Conservation (phyloP, 306 rosid genomes). For the Quercus berberidifolia region DNA sequence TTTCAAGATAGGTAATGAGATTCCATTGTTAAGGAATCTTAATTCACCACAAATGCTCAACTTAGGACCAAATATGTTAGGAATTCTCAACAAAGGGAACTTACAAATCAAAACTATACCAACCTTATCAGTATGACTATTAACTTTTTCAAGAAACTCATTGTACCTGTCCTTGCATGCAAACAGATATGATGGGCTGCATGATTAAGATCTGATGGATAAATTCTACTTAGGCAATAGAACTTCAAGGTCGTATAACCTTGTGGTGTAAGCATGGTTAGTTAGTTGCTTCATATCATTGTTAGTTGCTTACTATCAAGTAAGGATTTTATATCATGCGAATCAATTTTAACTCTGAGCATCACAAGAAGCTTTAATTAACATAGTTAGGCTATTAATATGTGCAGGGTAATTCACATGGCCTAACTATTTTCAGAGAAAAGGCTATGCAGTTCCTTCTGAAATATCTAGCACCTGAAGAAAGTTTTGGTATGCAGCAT, state of each 20-base stretch:
- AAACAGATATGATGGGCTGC: background rate
- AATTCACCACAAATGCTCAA: background rate
- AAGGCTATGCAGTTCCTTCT: conserved; percentile 54
- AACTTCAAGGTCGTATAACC: background rate
- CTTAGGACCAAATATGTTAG: background rate
- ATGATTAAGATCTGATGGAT: background rate
- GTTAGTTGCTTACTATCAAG: background rate
- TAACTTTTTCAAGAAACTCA: background rate
- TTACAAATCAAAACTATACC: background rate
- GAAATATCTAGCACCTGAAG: conserved; percentile 49
- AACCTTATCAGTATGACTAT: background rate
- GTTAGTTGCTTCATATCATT: background rate
- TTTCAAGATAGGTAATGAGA: background rate
- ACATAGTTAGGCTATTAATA: background rate
- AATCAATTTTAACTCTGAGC: background rate
- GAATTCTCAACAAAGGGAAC: background rate
- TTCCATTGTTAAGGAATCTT: background rate
- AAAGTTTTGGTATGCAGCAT: conserved; percentile 41
- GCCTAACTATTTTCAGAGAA: conserved; percentile 41
- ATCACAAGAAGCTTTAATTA: conserved; percentile 9
- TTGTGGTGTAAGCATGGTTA: background rate
- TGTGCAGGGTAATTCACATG: conserved; percentile 47
- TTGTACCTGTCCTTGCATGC: background rate
- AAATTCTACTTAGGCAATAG: background rate
- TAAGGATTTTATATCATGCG: background rate